Conservation (phyloP, 176 grass and related monocot species). For the Aegilops sharonensis region DNA sequence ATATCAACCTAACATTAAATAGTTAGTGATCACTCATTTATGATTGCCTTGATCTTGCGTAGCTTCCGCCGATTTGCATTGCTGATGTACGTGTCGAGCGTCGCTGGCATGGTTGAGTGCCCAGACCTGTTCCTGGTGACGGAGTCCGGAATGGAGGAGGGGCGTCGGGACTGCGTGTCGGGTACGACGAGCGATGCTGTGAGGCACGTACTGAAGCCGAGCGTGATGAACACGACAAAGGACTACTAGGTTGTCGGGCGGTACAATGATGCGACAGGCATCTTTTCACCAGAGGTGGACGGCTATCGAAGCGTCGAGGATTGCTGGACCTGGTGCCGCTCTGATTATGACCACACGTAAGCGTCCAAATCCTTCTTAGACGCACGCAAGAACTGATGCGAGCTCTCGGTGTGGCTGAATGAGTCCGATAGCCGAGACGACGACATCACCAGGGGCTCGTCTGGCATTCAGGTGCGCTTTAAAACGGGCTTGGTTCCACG, state of each 20-base stretch:
- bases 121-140: conserved; percentile 17
- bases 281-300: too few relatives aligned
- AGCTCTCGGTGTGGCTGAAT: neutral
- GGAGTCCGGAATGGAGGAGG: neutral
- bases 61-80: neutral
- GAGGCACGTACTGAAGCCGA: conserved; percentile 58
- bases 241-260: too few relatives aligned
- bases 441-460: neutral
- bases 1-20: too few relatives aligned
- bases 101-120: too few relatives aligned
- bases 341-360: too few relatives aligned
- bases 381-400: accelerated
- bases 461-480: too few relatives aligned
- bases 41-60: too few relatives aligned
- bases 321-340: too few relatives aligned
- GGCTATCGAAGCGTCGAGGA: too few relatives aligned
- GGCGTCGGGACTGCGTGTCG: conserved; percentile 9
- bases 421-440: neutral
- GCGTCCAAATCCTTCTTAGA: neutral
- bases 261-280: too few relatives aligned
- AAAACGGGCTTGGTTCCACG: too few relatives aligned
- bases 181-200: conserved; percentile 4
- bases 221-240: neutral
- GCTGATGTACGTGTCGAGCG: conserved; percentile 35
- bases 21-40: too few relatives aligned